Percentiles rank a stretch among this genome's conserved stretches.
These are phyloP conservation scores for Aspergillus coremiiformis DNA, from an alignment of 495 filamentous ascomycete genomes.

Conservation along the genomic window DNA sequence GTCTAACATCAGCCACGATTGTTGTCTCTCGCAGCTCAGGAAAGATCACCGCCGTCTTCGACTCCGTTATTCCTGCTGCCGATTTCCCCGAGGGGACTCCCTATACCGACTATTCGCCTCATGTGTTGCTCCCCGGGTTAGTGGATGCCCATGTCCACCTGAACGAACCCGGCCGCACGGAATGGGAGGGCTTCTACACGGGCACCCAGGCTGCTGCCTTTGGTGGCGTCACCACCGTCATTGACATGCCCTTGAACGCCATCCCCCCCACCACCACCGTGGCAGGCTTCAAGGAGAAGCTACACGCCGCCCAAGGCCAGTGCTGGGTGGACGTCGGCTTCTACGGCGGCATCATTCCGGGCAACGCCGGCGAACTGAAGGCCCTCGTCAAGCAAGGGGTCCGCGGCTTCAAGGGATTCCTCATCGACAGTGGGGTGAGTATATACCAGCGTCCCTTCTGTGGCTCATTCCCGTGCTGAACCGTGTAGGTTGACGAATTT, in stretches of 20 bases:
- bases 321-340: conserved; percentile 99
- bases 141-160: conserved; percentile 98
- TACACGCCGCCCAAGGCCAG: conserved; percentile 75
- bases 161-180: conserved; percentile 93
- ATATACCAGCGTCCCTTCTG: not conserved
- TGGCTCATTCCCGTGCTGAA: conserved; percentile 12
- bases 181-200: conserved; percentile 97
- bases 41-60: conserved; percentile 74
- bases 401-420: conserved; percentile 93
- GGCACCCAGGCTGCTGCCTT: conserved; percentile 91
- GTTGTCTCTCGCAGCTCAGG: conserved; percentile 70
- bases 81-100: conserved; percentile 64
- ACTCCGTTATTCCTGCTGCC: conserved; percentile 59
- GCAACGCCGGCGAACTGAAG: conserved; percentile 73
- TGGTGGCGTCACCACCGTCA: conserved; percentile 93
- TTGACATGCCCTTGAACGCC: conserved; percentile 98
- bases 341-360: conserved; percentile 92
- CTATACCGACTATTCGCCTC: conserved; percentile 82
- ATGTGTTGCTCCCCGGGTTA: conserved; percentile 79
- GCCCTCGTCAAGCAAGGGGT: conserved; percentile 79
- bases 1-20: conserved; percentile 70
- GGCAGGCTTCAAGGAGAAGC: conserved; percentile 71
- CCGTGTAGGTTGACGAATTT: conserved; percentile 78
- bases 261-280: conserved; percentile 95
- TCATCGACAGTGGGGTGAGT: conserved; percentile 93